A percentile compares a stretch with the other conserved stretches of the same genome.
phyloP scores from a whole-genome alignment of 306 rosid species.

The Sindora glabra region DNA sequence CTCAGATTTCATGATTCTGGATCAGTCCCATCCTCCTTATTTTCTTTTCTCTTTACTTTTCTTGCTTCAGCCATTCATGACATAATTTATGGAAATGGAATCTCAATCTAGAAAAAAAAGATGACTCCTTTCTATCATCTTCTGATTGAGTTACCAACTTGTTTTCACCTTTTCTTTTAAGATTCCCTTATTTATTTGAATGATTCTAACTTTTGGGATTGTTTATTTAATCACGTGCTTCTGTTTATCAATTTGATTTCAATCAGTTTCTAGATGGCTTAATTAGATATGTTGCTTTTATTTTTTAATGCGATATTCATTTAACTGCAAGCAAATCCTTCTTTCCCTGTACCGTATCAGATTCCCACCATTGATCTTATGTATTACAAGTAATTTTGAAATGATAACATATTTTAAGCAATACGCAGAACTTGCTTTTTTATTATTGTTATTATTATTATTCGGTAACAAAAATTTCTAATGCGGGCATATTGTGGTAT shows the following conservation, averaged over 20 bases:
- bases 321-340: no score
- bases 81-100: constrained; percentile 10
- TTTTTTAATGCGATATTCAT: no score
- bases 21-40: not conserved
- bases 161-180: not conserved
- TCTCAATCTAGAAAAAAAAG: not conserved
- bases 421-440: no score
- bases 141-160: constrained; percentile 1
- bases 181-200: constrained; percentile 17
- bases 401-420: no score
- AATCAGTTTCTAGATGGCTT: not conserved
- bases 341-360: no score
- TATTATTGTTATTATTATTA: no score
- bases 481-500: no score
- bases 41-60: not conserved
- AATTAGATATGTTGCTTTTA: no score
- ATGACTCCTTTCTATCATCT: not conserved
- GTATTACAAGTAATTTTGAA: no score
- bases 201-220: constrained; percentile 16
- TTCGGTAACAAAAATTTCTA: no score
- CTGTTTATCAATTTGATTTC: not conserved
- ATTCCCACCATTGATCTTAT: no score
- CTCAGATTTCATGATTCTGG: no score
- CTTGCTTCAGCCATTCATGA: not conserved
- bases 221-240: constrained; percentile 6